phyloP scores from a whole-genome alignment of 169 alveolate genomes.

The Perkinsus chesapeaki region DNA sequence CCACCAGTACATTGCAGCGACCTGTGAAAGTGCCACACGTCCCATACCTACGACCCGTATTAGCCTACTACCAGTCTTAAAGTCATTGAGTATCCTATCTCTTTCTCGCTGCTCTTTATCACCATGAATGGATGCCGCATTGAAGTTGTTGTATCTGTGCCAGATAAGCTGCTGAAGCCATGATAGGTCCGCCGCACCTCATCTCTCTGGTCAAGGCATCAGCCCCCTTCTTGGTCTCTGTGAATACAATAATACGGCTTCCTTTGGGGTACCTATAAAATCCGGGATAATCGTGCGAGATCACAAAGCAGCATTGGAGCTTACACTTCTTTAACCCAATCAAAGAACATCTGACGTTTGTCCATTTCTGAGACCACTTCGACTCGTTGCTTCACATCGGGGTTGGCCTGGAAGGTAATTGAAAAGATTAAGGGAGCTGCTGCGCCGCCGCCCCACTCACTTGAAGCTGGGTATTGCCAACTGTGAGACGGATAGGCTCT shows the following conservation, averaged over 20 bases:
- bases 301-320: conserved; percentile 17
- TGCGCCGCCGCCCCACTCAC: conserved; percentile 60
- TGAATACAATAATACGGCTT: conserved; percentile 44
- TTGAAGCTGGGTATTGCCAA: conserved; percentile 67
- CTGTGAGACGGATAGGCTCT: conserved; percentile 81
- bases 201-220: conserved; percentile 64
- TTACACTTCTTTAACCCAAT: conserved; percentile 20
- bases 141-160: conserved; percentile 67
- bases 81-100: conserved; percentile 78
- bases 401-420: conserved; percentile 31
- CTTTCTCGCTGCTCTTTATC: conserved; percentile 90
- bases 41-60: conserved; percentile 67
- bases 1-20: conserved; percentile 78
- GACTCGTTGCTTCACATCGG: conserved; percentile 46
- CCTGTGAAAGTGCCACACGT: conserved; percentile 74
- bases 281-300: not conserved
- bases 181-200: conserved; percentile 59
- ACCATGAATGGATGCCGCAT: conserved; percentile 90
- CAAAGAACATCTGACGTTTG: conserved; percentile 31
- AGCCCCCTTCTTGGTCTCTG: conserved; percentile 66
- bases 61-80: conserved; percentile 78
- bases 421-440: conserved; percentile 57
- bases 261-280: not conserved
- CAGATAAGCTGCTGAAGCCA: conserved; percentile 55
- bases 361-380: conserved; percentile 44